Percentiles rank a stretch among this genome's conserved stretches.
Conservation (phyloP, 306 rosid genomes). For the Begonia fuchsioides region DNA sequence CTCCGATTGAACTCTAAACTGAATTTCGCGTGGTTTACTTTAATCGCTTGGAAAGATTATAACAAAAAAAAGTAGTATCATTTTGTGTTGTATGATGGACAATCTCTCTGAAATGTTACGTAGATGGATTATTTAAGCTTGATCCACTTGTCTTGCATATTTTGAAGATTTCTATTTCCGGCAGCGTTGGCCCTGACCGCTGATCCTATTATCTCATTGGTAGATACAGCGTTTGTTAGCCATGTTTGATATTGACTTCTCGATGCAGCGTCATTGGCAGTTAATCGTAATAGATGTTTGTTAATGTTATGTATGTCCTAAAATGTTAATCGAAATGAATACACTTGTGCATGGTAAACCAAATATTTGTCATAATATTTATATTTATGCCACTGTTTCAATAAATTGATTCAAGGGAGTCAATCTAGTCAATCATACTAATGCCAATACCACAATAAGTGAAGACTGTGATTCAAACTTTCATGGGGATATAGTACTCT, state of each 20-base stretch:
- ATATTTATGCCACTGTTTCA: too few relatives aligned
- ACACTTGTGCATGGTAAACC: too few relatives aligned
- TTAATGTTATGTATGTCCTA: too few relatives aligned
- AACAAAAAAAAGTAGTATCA: background rate
- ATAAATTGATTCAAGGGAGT: too few relatives aligned
- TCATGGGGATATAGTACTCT: background rate
- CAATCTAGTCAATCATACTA: background rate
- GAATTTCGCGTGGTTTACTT: background rate
- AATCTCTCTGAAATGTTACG: conserved; percentile 7
- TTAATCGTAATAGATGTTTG: too few relatives aligned
- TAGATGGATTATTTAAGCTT: conserved; percentile 20
- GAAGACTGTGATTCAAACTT: background rate
- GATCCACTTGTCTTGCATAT: conserved; percentile 63
- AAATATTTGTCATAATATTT: too few relatives aligned
- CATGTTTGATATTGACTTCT: conserved; percentile 54
- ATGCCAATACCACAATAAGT: background rate
- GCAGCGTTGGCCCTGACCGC: conserved; percentile 86
- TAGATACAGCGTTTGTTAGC: conserved; percentile 84
- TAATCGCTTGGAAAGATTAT: background rate
- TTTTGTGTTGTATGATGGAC: background rate
- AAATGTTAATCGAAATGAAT: too few relatives aligned
- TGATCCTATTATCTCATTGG: conserved; percentile 76
- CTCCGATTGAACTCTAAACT: background rate
- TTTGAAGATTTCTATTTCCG: conserved; percentile 75
- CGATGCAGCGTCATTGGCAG: conserved; percentile 1